Percentiles rank a stretch among this genome's conserved stretches.
Conservation (phyloP, 1,139 yeast species). For the Meyerozyma elateridarum region DNA sequence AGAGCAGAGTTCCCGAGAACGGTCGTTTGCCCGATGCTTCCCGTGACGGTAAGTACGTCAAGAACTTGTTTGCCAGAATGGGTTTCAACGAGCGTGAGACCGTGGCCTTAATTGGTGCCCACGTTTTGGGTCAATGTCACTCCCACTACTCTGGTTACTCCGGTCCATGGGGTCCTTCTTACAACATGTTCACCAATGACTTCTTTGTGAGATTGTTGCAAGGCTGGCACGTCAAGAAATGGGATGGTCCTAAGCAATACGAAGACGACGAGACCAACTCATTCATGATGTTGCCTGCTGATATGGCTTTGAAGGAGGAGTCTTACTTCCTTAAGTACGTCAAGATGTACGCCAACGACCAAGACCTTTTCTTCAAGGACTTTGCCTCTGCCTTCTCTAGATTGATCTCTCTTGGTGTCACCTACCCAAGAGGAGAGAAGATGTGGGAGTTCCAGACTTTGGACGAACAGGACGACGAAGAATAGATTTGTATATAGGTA, state of each 20-base stretch:
- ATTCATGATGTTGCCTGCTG: constrained; percentile 92
- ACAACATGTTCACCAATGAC: constrained; percentile 79
- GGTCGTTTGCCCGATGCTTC: constrained; percentile 82
- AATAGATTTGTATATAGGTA: too few relatives aligned
- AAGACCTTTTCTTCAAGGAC: constrained; percentile 65
- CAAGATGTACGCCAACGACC: constrained; percentile 66
- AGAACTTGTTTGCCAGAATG: constrained; percentile 63
- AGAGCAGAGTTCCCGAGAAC: constrained; percentile 49
- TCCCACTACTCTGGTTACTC: constrained; percentile 64
- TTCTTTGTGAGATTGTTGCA: constrained; percentile 68
- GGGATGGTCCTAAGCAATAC: constrained; percentile 76
- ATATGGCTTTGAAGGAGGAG: constrained; percentile 68
- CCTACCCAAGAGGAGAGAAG: constrained; percentile 46
- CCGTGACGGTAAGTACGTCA: constrained; percentile 63
- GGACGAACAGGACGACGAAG: constrained; percentile 47
- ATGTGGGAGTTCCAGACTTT: constrained; percentile 58
- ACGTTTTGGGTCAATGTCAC: constrained; percentile 79
- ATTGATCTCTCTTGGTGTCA: constrained; percentile 71
- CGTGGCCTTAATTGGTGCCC: constrained; percentile 86
- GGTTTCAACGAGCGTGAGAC: constrained; percentile 80
- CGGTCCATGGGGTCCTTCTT: constrained; percentile 95
- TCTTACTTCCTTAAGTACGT: constrained; percentile 62
- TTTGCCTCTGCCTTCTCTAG: constrained; percentile 66
- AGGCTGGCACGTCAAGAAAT: constrained; percentile 73
- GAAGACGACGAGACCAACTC: constrained; percentile 67